Conservation (phyloP, 495 filamentous ascomycete genomes). For the Xylaria longipes region DNA sequence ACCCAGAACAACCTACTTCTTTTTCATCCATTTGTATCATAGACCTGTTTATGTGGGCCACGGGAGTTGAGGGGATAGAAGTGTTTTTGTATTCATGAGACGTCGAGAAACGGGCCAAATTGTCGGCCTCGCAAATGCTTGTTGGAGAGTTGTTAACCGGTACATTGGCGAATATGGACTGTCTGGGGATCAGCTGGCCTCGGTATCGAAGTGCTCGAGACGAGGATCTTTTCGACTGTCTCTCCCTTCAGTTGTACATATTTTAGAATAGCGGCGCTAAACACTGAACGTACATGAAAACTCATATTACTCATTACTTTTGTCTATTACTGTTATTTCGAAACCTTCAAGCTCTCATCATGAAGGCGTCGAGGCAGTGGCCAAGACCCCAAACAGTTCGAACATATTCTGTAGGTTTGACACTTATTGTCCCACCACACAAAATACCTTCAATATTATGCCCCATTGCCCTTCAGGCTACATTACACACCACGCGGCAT, state of each 20-base stretch:
- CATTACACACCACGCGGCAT: not conserved
- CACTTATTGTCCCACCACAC: not conserved
- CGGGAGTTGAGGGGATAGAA: slow-evolving; percentile 43
- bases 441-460: not conserved
- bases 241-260: slow-evolving; percentile 44
- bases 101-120: not conserved
- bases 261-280: slow-evolving; percentile 36
- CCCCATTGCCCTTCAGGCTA: not conserved
- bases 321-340: not conserved
- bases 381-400: not conserved
- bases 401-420: not conserved
- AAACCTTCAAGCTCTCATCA: not conserved
- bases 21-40: slow-evolving; percentile 39
- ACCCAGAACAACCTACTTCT: slow-evolving; percentile 17
- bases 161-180: slow-evolving; percentile 30
- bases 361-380: not conserved
- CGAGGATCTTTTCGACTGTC: slow-evolving; percentile 33
- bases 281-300: slow-evolving; percentile 25
- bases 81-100: slow-evolving; percentile 29
- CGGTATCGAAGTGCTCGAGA: slow-evolving; percentile 49
- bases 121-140: not conserved
- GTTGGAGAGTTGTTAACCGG: slow-evolving; percentile 17
- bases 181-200: slow-evolving; percentile 36
- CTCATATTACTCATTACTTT: not conserved
- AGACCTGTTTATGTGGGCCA: slow-evolving; percentile 35